Evolutionary conservation across 164 flowering plant genomes (phyloP), one percentile per base, ranked within the genome.

Genomic region (Aristolochia californica): DNA sequence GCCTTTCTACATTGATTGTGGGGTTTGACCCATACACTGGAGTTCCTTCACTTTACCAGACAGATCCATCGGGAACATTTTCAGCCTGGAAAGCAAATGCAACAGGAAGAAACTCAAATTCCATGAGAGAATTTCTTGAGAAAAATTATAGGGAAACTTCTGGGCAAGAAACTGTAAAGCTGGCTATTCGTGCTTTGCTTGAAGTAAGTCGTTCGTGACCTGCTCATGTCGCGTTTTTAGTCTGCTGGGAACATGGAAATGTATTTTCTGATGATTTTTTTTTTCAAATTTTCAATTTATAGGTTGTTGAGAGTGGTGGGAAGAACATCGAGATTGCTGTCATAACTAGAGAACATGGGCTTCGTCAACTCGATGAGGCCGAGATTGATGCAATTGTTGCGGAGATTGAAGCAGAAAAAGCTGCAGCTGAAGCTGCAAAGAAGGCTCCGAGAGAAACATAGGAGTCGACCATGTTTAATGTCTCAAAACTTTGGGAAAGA

Each of bases 281-380:
- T 5, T 25, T 27, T n/a, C n/a, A 20, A 12, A 53, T 54, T 14
- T n/a, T 1, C 28, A 11, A 30, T 22, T 17, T n/a, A 27, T 57
- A 93, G 98, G 98, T 89, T 65, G 98, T 93, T 56, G 98, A 93
- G 74, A 89, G 98, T 73, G 97, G 98, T 20, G 98, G 98, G 26
- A 93, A 93, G 80, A 93, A 93, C 88, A 83, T 93, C 45, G 98
- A 93, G 70, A 75, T 93, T 70, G 98, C 94, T 65, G 91, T 84
- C 51, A 83, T 93, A 96, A 85, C 88, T 28, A 87, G 63, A 67
- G 96, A 85, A 40, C 71, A 78, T 62, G 95, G 96, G 17, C 74
- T 89, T 63, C 73, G 73, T 13, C 94, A 93, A 64, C 84, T 89
- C 13, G 98, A 93, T n/a, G 98, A 93, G 74, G 76, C 91, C 53